Evolutionary conservation across 75 land plant genomes (phyloP).

Genomic region (Selaginella moellendorffii): DNA sequence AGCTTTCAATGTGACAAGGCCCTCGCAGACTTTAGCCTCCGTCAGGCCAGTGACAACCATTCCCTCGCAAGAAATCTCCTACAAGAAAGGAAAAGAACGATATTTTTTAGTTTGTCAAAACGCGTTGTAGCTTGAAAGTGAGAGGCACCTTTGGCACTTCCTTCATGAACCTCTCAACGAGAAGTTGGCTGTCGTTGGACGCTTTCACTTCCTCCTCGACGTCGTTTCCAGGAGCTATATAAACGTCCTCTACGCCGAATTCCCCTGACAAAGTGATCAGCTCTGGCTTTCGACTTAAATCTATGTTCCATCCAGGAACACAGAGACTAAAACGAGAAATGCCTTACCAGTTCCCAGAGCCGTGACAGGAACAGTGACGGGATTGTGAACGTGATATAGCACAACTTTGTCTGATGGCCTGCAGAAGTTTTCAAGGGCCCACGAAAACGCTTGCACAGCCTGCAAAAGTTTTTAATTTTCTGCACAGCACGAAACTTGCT

Average conservation of each 20-base stretch:
- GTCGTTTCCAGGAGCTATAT: slow-evolving; percentile 15
- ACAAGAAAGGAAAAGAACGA: slow-evolving; percentile 1
- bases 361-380: slow-evolving; percentile 17
- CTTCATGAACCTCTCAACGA: slow-evolving; percentile 31
- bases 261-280: slow-evolving; percentile 18
- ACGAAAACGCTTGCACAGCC: slow-evolving; percentile 27
- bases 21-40: slow-evolving; percentile 25
- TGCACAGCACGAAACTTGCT: too few relatives aligned
- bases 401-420: slow-evolving; percentile 23
- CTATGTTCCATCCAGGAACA: too few relatives aligned
- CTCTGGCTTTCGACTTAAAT: too few relatives aligned
- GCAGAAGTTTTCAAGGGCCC: slow-evolving; percentile 32
- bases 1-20: slow-evolving; percentile 18
- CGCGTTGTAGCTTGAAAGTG: too few relatives aligned
- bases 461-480: too few relatives aligned
- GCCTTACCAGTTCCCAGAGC: slow-evolving; percentile 23
- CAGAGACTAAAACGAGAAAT: too few relatives aligned
- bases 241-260: slow-evolving; percentile 34
- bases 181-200: slow-evolving; percentile 22
- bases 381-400: slow-evolving; percentile 27
- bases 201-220: slow-evolving; percentile 25
- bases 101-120: too few relatives aligned
- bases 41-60: slow-evolving; percentile 34
- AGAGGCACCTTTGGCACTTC: slow-evolving; percentile 18
- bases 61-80: slow-evolving; percentile 28